These are phyloP conservation scores for Chlamydomonas sphaeroides DNA, from an alignment of 139 green algal species.

Conservation along the genomic window DNA sequence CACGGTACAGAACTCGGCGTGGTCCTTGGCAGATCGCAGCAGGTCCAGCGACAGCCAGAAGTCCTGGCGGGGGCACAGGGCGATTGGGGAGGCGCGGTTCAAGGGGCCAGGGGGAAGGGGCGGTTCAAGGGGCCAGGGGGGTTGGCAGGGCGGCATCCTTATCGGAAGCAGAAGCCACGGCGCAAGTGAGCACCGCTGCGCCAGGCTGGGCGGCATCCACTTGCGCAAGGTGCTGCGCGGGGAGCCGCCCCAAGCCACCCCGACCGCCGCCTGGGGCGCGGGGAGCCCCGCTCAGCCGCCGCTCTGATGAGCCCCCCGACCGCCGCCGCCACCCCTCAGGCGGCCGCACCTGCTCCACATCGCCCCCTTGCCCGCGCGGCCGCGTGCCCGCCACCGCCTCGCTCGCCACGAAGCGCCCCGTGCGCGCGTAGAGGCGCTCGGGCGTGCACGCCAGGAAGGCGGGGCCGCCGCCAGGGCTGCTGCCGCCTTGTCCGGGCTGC, in stretches of 20 bases:
- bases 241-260: no score
- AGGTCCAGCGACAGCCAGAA: conserved; percentile 91
- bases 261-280: no score
- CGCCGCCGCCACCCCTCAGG: background rate
- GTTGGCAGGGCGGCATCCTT: background rate
- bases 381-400: conserved; percentile 96
- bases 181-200: no score
- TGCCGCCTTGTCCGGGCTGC: background rate
- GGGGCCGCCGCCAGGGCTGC: conserved; percentile 33
- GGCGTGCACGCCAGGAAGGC: conserved; percentile 93
- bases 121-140: background rate
- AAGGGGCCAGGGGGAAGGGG: background rate
- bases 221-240: no score
- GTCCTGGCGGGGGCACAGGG: conserved; percentile 61
- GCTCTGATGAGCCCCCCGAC: no score
- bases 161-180: no score
- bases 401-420: conserved; percentile 70
- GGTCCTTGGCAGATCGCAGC: conserved; percentile 90
- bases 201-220: no score
- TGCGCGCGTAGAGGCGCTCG: conserved; percentile 91
- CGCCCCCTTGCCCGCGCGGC: conserved; percentile 68
- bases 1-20: conserved; percentile 93
- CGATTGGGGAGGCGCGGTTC: background rate
- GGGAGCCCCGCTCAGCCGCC: no score
- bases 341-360: conserved; percentile 26